These are phyloP conservation scores for Myxozyma kluyveri DNA, from an alignment of 805 yeast genomes.

Conservation along the genomic window DNA sequence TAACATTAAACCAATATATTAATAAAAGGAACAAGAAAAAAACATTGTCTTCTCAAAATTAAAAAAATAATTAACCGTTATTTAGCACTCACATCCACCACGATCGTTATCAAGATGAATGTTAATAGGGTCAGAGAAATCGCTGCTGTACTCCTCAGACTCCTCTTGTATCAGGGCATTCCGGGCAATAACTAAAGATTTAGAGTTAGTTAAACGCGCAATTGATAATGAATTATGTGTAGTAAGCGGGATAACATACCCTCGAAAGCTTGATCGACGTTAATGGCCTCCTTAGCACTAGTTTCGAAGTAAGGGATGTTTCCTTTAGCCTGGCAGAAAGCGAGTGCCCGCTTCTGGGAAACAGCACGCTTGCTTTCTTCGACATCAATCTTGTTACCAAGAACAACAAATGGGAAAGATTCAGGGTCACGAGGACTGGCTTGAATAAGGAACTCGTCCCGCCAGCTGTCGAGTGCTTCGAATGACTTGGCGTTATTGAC, in stretches of 20 bases:
- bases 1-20: no score
- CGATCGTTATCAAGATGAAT: slow-evolving; percentile 84
- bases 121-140: slow-evolving; percentile 93
- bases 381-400: slow-evolving; percentile 92
- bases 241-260: slow-evolving; percentile 40
- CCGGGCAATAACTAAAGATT: slow-evolving; percentile 62
- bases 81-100: slow-evolving; percentile 70
- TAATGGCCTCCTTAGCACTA: slow-evolving; percentile 95
- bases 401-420: slow-evolving; percentile 89
- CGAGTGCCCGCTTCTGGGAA: slow-evolving; percentile 58
- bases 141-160: slow-evolving; percentile 85
- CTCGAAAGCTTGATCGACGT: slow-evolving; percentile 93
- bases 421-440: slow-evolving; percentile 92
- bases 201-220: not conserved
- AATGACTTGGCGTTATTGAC: slow-evolving; percentile 93
- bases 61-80: no score
- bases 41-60: no score
- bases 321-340: slow-evolving; percentile 61
- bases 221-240: not conserved
- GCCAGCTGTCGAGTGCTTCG: slow-evolving; percentile 86
- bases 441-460: slow-evolving; percentile 91
- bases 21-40: no score
- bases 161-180: slow-evolving; percentile 95
- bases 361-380: slow-evolving; percentile 84
- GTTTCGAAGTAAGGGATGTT: slow-evolving; percentile 93